Evolutionary conservation across 164 flowering plant species (phyloP), one percentile per base, ranked within the genome.

Genomic region (Annona squamosa): DNA sequence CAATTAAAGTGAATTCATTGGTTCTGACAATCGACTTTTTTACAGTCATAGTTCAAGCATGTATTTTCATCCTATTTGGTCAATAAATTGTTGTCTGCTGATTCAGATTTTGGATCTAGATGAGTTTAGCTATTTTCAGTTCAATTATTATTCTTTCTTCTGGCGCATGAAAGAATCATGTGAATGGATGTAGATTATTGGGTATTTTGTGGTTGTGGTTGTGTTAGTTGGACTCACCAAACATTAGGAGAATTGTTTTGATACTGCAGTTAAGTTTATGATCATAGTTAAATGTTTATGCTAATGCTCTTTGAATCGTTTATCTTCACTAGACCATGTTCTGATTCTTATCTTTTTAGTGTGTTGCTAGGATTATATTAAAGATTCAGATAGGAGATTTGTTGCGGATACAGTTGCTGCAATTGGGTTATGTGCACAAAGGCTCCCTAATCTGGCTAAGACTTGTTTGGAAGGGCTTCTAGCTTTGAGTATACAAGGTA

Each of bases 401-500:
- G 99, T 93, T 79, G 97, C 97, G 67, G 95, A 89, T 83, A 84
- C 98, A 48, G 84, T 96, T 78, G 91, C 93, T 81, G 97, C 93
- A 45, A 91, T 96, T 81, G 99, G 99, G 68, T 75, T 88, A 74
- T 91, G 98, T 84, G 97, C 91, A 37, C 89, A 87, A 75, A 82
- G 86, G 77, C 90, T 89, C 76, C 92, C 95, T 68, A 76, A 81
- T 65, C 79, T 90, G 70, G 86, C 97, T 68, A 80, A 74, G 26
- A 81, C 81, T 79, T 93, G 95, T 84, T 76, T 96, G 84, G 95
- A 91, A 65, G 91, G 88, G 73, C 86, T 96, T 64, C 75, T 96
- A 59, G 78, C 88, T 69, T 77, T 96, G 77, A 84, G 75, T 67
- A 80, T 82, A 81, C 85, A 88, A 74, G 94, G 99, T 96, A 84